A percentile compares a stretch with the other conserved stretches of the same genome.
Conservation (phyloP, 768 basidiomycete species). For the Termitomyces sp. region DNA sequence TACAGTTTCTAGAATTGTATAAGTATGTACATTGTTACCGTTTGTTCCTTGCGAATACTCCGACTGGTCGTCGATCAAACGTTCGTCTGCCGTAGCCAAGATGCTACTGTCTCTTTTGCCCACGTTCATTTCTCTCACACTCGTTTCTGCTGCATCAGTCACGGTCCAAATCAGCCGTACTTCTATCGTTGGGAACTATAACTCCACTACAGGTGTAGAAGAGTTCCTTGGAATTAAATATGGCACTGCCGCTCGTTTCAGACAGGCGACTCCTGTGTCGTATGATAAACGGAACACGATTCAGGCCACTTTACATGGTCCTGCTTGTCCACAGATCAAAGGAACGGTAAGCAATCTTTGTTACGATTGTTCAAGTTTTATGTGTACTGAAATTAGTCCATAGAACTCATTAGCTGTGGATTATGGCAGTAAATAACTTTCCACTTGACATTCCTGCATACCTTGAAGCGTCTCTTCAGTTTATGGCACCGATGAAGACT, state of each 20-base stretch:
- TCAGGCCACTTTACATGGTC: constrained; percentile 8
- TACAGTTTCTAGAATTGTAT: background rate
- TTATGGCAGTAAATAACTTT: constrained; percentile 10
- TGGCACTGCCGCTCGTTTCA: constrained; percentile 12
- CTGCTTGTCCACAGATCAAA: constrained; percentile 15
- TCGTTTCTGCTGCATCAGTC: constrained; percentile 10
- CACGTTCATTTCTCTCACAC: constrained; percentile 2
- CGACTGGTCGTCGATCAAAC: background rate
- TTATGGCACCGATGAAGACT: constrained; percentile 14
- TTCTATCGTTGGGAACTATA: constrained; percentile 12
- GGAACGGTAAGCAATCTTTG: constrained; percentile 9
- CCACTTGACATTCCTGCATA: background rate
- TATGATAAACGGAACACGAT: constrained; percentile 1
- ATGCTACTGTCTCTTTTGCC: constrained; percentile 10
- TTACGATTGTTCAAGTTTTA: too few species aligned
- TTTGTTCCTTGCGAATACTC: background rate
- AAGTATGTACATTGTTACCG: background rate
- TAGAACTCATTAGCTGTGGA: constrained; percentile 15
- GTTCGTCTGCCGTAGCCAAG: background rate
- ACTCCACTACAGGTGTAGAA: constrained; percentile 14
- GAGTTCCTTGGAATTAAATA: constrained; percentile 15
- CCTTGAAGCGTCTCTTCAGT: constrained; percentile 1
- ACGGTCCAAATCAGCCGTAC: constrained; percentile 7
- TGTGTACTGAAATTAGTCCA: background rate
- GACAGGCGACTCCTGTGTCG: constrained; percentile 10